Base-by-base conservation (phyloP, 2,329 filamentous ascomycete species). In the Hypomyces rosellus region DNA sequence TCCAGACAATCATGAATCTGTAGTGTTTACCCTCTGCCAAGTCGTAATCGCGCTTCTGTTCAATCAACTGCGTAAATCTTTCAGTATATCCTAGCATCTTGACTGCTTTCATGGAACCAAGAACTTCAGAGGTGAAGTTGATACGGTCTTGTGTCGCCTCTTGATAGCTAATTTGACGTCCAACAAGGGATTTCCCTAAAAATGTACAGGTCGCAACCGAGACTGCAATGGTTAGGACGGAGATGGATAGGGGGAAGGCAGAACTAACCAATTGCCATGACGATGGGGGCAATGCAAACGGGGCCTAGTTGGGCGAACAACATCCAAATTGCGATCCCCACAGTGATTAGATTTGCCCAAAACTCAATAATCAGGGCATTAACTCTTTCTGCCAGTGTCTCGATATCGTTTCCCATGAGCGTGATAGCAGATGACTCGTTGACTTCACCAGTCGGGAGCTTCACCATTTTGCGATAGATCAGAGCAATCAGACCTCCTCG, bases 81-180 rank as follows among this genome's bases (percentile, higher is more conserved):
- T 65, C 61, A 2, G 64, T 57, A 7, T 61, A 55, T 0, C 65
- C 65, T 2, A 66, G 55, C 63, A 68, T 67, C 45, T 68, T 68
- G n/a, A 66, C 59, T 1, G 61, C 54, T 14, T 67, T 67, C 22
- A 67, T 61, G 1, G 62, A 65, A 3, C 61, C 52, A 6, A 68
- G 50, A 2, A 65, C 58, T 22, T 66, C 61, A 0, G 64, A 61
- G 1, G 63, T 68, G 13, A 67, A 60, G 16, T 65, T 66, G 41
- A 67, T 65, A 5, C 65, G 63, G 11, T 56, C 55, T 18, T 67
- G 64, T 1, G 63, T 65, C n/a, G 64, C 59, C 9, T 66, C 60
- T 44, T 64, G 65, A 46, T 64, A 67, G 7, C 52, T 45, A 2
- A 57, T 64, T n/a, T 64, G 63, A 5, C 63, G 59, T 1, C 54